phyloP scores from a whole-genome alignment of 2,329 filamentous ascomycete species.

The Pseudogymnoascus sp. region DNA sequence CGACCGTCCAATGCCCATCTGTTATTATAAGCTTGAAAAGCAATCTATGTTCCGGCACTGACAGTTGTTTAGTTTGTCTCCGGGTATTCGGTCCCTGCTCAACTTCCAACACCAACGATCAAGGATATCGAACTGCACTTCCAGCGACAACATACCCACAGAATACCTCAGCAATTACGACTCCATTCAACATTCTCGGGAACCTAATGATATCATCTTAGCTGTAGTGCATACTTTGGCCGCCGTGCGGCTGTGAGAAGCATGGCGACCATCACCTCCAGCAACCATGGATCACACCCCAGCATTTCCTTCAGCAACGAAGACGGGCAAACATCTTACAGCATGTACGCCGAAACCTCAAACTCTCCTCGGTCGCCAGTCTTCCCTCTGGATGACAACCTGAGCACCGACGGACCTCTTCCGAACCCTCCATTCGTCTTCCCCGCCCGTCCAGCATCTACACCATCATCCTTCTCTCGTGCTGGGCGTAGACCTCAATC shows the following conservation, averaged over 20 bases:
- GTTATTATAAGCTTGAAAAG: neutral
- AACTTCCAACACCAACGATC: conserved; percentile 4
- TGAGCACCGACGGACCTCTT: conserved; percentile 31
- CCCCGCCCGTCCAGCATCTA: conserved; percentile 44
- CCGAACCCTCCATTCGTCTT: conserved; percentile 63
- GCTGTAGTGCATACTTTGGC: conserved; percentile 10
- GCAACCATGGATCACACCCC: conserved; percentile 11
- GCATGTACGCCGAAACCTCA: conserved; percentile 5
- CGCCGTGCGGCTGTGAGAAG: conserved; percentile 13
- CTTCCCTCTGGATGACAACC: neutral
- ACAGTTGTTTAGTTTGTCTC: conserved; percentile 7
- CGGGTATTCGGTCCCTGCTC: conserved; percentile 5
- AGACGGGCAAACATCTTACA: neutral
- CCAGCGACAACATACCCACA: neutral
- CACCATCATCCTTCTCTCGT: conserved; percentile 43
- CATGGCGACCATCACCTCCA: conserved; percentile 15
- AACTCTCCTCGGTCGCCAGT: conserved; percentile 11
- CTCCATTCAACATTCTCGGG: neutral
- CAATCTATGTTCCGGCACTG: conserved; percentile 9
- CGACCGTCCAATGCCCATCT: neutral
- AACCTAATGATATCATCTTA: conserved; percentile 15
- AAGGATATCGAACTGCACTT: conserved; percentile 1
- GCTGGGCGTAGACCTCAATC: conserved; percentile 45
- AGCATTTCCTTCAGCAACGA: conserved; percentile 13
- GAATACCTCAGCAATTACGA: neutral